Percentiles rank a stretch among this genome's conserved stretches.
Evolutionary conservation across 1,284 basidiomycete species (phyloP).

Genomic region (Gomphus bonarii): DNA sequence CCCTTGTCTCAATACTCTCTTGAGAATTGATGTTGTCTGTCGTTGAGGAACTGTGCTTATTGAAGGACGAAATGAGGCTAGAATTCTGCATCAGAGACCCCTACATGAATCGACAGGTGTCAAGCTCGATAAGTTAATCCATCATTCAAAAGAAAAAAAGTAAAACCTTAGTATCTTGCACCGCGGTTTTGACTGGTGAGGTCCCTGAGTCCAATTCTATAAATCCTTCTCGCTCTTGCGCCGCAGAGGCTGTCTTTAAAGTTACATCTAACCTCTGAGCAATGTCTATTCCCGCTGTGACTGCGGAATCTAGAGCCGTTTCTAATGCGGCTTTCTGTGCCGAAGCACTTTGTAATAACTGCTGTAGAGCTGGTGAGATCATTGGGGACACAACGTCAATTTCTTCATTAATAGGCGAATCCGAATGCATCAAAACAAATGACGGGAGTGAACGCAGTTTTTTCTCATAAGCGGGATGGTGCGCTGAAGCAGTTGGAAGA

Average conservation of each 20-base stretch:
- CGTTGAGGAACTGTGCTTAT: not conserved
- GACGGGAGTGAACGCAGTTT: constrained; percentile 1
- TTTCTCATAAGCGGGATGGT: constrained; percentile 1
- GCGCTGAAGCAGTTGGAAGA: constrained; percentile 3
- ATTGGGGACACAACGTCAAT: not conserved
- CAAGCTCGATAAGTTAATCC: not conserved
- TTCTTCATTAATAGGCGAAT: not conserved
- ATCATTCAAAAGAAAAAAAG: not conserved
- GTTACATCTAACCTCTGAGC: not conserved
- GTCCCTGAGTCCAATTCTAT: not conserved
- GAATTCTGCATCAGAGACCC: not conserved
- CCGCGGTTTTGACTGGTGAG: not conserved
- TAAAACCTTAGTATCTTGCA: not conserved
- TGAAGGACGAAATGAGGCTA: not conserved
- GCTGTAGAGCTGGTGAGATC: not conserved
- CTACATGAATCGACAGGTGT: not conserved
- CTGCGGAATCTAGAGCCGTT: not conserved
- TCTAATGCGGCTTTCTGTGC: not conserved
- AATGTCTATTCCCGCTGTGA: not conserved
- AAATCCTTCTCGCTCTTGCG: not conserved
- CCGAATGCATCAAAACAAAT: not conserved
- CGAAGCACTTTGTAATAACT: not conserved
- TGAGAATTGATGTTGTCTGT: not conserved
- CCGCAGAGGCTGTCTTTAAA: not conserved
- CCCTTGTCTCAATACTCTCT: not conserved